Evolutionary conservation across 352 stramenopile species (phyloP).

Genomic region (Globisporangium uncinulatum): DNA sequence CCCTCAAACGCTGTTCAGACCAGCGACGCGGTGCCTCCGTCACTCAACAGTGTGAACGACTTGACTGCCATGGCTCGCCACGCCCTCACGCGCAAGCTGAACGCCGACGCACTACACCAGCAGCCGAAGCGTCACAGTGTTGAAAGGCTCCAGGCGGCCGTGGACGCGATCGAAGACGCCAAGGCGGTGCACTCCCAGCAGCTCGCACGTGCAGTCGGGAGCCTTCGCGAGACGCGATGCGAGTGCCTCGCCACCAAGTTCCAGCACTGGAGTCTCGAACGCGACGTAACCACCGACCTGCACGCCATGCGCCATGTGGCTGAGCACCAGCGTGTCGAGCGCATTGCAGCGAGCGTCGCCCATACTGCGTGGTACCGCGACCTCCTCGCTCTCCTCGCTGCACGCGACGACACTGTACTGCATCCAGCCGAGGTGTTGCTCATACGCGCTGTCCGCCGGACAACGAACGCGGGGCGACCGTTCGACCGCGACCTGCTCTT

Average conservation of each 20-base stretch:
- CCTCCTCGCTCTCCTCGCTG: conserved; percentile 39
- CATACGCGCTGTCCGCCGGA: conserved; percentile 37
- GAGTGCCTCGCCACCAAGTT: conserved; percentile 55
- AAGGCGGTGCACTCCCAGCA: conserved; percentile 32
- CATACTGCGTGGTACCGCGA: conserved; percentile 45
- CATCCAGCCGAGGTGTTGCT: conserved; percentile 53
- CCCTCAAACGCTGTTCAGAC: too few species aligned
- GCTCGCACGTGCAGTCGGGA: conserved; percentile 31
- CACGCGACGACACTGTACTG: conserved; percentile 28
- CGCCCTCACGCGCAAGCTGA: background rate
- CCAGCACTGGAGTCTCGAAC: conserved; percentile 27
- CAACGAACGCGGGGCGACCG: conserved; percentile 35
- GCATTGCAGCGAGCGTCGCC: conserved; percentile 21
- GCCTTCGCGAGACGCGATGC: conserved; percentile 44
- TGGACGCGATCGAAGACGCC: conserved; percentile 37
- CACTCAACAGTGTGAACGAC: background rate
- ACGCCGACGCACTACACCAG: background rate
- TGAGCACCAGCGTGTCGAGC: conserved; percentile 30
- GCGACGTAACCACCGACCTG: conserved; percentile 36
- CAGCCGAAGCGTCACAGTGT: conserved; percentile 32
- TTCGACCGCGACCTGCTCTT: conserved; percentile 39
- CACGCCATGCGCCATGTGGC: conserved; percentile 40
- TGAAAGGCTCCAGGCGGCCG: conserved; percentile 41
- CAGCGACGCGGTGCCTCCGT: background rate
- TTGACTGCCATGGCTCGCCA: background rate